Conservation (phyloP, 306 rosid species). For the Castanea crenata region DNA sequence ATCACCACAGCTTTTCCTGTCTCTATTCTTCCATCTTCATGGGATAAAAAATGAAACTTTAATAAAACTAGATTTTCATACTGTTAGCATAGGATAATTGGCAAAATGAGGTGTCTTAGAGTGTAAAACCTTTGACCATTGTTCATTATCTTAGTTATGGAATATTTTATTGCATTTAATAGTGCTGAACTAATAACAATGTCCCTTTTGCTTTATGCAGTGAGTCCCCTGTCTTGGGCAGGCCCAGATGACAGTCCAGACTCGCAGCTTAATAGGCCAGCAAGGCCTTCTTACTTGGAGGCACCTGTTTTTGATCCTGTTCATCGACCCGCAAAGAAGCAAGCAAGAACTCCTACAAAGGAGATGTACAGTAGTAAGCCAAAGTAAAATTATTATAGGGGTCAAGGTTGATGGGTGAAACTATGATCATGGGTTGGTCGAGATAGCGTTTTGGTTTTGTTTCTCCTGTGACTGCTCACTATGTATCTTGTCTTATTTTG, state of each 20-base stretch:
- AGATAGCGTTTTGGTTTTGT: not conserved
- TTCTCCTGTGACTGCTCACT: not conserved
- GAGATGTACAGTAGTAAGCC: constrained; percentile 19
- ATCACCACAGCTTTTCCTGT: too few species aligned
- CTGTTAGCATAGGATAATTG: not conserved
- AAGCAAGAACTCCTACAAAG: constrained; percentile 35
- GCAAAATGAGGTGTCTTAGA: not conserved
- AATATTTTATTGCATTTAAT: not conserved
- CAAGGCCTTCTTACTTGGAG: constrained; percentile 22
- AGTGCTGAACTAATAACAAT: constrained; percentile 11
- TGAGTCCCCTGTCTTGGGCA: constrained; percentile 56
- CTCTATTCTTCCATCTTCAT: too few species aligned
- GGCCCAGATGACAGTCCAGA: constrained; percentile 37
- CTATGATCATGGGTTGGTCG: not conserved
- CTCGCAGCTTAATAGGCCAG: constrained; percentile 27
- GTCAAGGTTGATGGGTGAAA: constrained; percentile 22
- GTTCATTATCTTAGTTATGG: not conserved
- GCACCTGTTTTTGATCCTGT: constrained; percentile 26
- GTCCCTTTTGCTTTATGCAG: constrained; percentile 40
- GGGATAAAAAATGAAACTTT: not conserved
- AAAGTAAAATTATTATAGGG: constrained; percentile 5
- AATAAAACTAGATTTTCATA: not conserved
- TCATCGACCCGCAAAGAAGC: constrained; percentile 59
- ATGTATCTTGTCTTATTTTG: constrained; percentile 1
- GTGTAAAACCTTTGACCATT: not conserved